A percentile compares a stretch with the other conserved stretches of the same genome.
These are phyloP conservation scores for Debaryomyces udenii DNA, from an alignment of 1,139 yeast species.

Conservation along the genomic window DNA sequence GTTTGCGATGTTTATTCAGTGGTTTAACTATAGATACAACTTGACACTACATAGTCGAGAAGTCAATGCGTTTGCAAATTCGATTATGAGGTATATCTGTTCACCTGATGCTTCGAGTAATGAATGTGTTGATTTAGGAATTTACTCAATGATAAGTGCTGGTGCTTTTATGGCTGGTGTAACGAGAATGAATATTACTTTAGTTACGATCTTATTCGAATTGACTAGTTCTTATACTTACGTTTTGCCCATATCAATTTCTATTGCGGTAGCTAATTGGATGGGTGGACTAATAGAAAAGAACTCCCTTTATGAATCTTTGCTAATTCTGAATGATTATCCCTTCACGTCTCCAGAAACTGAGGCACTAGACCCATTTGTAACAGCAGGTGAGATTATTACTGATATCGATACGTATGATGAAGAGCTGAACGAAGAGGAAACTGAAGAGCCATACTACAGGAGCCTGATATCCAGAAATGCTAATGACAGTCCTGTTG, in stretches of 20 bases:
- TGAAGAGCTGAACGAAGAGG: slow-evolving; percentile 1
- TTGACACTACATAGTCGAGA: slow-evolving; percentile 11
- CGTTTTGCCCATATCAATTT: slow-evolving; percentile 60
- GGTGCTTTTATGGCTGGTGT: slow-evolving; percentile 74
- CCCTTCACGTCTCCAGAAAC: slow-evolving; percentile 54
- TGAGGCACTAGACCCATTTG: slow-evolving; percentile 41
- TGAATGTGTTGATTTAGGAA: slow-evolving; percentile 55
- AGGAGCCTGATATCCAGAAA: not conserved
- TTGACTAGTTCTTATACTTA: slow-evolving; percentile 62
- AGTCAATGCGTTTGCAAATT: slow-evolving; percentile 17
- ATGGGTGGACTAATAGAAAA: slow-evolving; percentile 57
- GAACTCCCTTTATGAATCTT: slow-evolving; percentile 53
- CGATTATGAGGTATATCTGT: slow-evolving; percentile 23
- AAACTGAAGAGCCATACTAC: not conserved
- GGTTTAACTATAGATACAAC: slow-evolving; percentile 18
- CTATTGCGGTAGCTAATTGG: slow-evolving; percentile 63
- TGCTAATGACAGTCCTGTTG: not conserved
- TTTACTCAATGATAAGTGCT: slow-evolving; percentile 68
- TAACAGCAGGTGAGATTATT: slow-evolving; percentile 27
- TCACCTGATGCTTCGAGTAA: slow-evolving; percentile 14
- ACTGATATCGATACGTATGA: slow-evolving; percentile 15
- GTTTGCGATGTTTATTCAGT: slow-evolving; percentile 52
- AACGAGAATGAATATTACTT: slow-evolving; percentile 65
- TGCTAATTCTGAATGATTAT: slow-evolving; percentile 53
- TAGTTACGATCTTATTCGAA: slow-evolving; percentile 63